phyloP scores from a whole-genome alignment of 768 basidiomycete genomes.

The Russula foetens region DNA sequence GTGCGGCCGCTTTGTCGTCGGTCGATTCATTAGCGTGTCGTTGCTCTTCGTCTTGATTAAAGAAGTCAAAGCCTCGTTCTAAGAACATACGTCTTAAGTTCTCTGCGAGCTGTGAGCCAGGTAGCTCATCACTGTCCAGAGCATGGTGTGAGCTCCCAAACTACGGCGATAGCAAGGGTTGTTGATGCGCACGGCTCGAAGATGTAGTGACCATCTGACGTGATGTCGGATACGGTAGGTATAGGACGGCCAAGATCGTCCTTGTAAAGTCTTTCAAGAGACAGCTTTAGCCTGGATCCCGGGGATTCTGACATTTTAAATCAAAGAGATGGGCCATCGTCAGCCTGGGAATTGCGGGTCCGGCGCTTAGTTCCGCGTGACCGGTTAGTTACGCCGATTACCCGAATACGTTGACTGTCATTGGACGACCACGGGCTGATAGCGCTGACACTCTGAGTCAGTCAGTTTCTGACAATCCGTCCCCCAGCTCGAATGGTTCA shows the following conservation, averaged over 20 bases:
- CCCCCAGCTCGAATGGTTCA: neutral
- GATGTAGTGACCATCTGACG: constrained; percentile 56
- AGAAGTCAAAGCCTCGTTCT: constrained; percentile 72
- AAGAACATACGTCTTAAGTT: constrained; percentile 60
- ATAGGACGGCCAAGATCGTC: constrained; percentile 62
- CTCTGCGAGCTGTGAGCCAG: constrained; percentile 51
- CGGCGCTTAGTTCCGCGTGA: neutral
- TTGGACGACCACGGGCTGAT: neutral
- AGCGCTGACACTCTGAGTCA: neutral
- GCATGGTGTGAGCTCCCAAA: constrained; percentile 1
- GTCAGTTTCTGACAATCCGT: neutral
- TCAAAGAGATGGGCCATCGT: neutral
- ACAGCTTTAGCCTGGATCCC: constrained; percentile 42
- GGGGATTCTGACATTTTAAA: neutral
- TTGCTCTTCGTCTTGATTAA: constrained; percentile 40
- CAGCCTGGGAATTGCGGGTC: neutral
- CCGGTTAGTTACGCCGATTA: neutral
- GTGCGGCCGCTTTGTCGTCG: constrained; percentile 22
- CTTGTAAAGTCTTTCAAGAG: constrained; percentile 75
- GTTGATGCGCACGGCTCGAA: constrained; percentile 56
- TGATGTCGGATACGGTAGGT: constrained; percentile 59
- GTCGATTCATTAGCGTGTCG: constrained; percentile 11
- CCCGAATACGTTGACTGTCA: neutral
- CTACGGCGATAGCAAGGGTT: neutral
- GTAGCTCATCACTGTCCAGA: constrained; percentile 35